phyloP scores from a whole-genome alignment of 306 rosid genomes.

The Fragaria vesca region DNA sequence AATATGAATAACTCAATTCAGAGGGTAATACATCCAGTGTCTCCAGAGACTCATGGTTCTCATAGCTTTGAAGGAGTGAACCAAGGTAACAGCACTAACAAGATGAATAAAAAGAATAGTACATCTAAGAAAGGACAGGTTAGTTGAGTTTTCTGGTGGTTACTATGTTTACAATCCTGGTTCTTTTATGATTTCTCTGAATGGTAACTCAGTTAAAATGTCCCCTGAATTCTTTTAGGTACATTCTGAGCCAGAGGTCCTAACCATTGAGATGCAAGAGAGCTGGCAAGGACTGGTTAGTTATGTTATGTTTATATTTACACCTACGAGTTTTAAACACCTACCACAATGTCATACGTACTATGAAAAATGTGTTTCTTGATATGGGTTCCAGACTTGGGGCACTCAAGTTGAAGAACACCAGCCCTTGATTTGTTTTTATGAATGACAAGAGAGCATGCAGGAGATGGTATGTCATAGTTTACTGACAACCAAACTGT shows the following conservation, averaged over 20 bases:
- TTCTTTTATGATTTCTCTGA: neutral
- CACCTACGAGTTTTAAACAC: neutral
- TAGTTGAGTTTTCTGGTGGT: slow-evolving; percentile 21
- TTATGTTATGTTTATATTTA: slow-evolving; percentile 1
- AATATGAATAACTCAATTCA: slow-evolving; percentile 25
- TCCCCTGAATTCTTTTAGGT: slow-evolving; percentile 24
- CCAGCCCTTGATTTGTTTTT: slow-evolving; percentile 24
- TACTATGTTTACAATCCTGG: slow-evolving; percentile 1
- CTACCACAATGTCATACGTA: neutral
- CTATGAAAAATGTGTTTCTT: slow-evolving; percentile 4
- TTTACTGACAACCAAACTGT: slow-evolving; percentile 5
- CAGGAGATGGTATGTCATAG: slow-evolving; percentile 24
- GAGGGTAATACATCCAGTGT: slow-evolving; percentile 25
- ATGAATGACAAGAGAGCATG: slow-evolving; percentile 25
- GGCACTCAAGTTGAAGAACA: slow-evolving; percentile 26
- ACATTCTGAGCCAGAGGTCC: slow-evolving; percentile 26
- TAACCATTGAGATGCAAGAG: slow-evolving; percentile 25
- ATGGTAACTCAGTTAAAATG: slow-evolving; percentile 2
- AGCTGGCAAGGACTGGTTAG: slow-evolving; percentile 47
- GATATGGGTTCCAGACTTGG: slow-evolving; percentile 21
- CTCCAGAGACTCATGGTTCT: slow-evolving; percentile 23
- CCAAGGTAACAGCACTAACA: slow-evolving; percentile 23
- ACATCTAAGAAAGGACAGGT: slow-evolving; percentile 34
- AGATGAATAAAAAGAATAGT: slow-evolving; percentile 25
- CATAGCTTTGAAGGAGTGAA: slow-evolving; percentile 30